Conservation (phyloP, 2,329 filamentous ascomycete genomes). For the Alternaria rosae region DNA sequence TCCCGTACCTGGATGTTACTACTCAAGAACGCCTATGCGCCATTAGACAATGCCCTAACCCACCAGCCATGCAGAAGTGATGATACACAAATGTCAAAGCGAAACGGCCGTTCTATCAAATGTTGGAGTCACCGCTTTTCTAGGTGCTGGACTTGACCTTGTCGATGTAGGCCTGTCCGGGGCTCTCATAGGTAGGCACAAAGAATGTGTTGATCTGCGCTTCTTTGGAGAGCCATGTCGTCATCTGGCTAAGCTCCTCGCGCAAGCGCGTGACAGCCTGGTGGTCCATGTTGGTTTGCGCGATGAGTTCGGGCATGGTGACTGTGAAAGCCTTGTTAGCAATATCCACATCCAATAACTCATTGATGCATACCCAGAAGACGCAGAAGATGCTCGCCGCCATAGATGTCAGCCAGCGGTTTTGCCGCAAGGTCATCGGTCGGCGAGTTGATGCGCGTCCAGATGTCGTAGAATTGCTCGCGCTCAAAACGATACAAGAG, state of each 20-base stretch:
- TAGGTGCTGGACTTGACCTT: constrained; percentile 59
- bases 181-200: constrained; percentile 75
- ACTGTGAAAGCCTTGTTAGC: constrained; percentile 61
- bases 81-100: constrained; percentile 16
- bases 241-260: constrained; percentile 88
- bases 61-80: constrained; percentile 20
- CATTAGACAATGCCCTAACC: constrained; percentile 12
- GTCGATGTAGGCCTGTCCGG: constrained; percentile 74
- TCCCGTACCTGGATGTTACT: neutral
- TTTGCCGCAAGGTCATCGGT: constrained; percentile 73
- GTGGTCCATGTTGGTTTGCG: constrained; percentile 97
- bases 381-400: constrained; percentile 88
- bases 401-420: constrained; percentile 81
- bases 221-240: constrained; percentile 77
- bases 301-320: constrained; percentile 88
- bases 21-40: constrained; percentile 21
- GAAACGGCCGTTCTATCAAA: neutral
- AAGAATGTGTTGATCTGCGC: constrained; percentile 78
- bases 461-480: constrained; percentile 81
- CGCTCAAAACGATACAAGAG: constrained; percentile 95
- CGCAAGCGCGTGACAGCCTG: constrained; percentile 88
- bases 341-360: neutral
- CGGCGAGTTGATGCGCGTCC: constrained; percentile 70
- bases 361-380: constrained; percentile 75
- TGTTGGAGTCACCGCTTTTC: neutral